Base-by-base conservation (phyloP, 768 basidiomycete genomes). In the Agaricus sinodeliciosus region DNA sequence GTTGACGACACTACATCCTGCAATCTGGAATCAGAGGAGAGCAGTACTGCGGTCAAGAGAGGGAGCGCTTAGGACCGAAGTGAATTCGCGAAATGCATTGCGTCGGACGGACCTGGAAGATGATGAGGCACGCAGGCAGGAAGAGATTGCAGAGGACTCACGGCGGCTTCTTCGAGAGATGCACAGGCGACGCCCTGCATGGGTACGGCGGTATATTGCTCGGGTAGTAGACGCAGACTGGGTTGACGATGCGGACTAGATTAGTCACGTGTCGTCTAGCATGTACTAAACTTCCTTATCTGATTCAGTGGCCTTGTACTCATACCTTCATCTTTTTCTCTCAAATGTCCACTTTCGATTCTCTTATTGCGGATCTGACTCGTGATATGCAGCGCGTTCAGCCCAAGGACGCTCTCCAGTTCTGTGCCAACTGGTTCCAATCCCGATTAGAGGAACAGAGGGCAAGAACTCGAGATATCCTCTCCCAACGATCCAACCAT, bases 351-450 rank as follows among this genome's bases (percentile, higher is more conserved):
- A 87, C 90, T 19, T 94, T 92, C 66, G 85, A 92, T 58, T 71
- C 74, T 39, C 87, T 97, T 57, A 75, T 96, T 57, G 77, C 74
- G 51, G 93, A 97, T 65, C 77, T 97, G 50, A 85, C 89, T 59
- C 84, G 90, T 65, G 94, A 95, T 67, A 81, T 81, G 40, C 77
- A 88, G 40, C 85, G 89, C 58, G 90, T 82, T 3, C 90, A 93
- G 66, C 94, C 95, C 18, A 84, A 81, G 61, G 95, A 98, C 64
- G 82, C 86, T 3, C 84, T 96, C 43, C 95, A 97, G 69, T 93
- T 87, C 68, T 90, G 87, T 62, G 84, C 94, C 43, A 92, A 85
- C 62, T 98, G 94, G 94, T 97, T 98, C 70, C 89, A 94, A 65
- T 77, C 79, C 56, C 81, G 90, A 51, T 75, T 94, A 46, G 87